Base-by-base conservation (phyloP, 345 rosid genomes). In the Theobroma cacao region DNA sequence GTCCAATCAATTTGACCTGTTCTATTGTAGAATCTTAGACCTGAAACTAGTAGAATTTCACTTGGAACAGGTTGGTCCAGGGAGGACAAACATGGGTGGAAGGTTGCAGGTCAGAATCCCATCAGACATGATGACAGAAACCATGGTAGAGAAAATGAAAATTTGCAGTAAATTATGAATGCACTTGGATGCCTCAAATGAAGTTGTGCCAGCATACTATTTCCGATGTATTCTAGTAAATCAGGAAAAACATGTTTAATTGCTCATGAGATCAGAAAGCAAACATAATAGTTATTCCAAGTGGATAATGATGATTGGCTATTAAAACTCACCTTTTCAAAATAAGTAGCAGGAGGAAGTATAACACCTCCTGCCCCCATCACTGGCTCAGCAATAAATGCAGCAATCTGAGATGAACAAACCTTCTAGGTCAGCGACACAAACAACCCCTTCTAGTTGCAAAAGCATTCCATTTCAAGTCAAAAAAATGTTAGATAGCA, bases 291-390 rank as follows among this genome's bases (percentile, higher is more conserved):
- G 26, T 68, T 52, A 63, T 66, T 28, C 38, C 18, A 71, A 63
- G 58, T 15, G 59, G 26, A 43, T 53, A 48, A 18, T 14, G 12
- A 48, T 7, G 48, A 64, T 55, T 52, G 24, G 47, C 36, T 48
- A 61, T 13, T 33, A 33, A 66, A 47, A 8, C 85, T 79, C 78
- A 93, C 98, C 98, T 97, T 94, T 8, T 94, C 98, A 79, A 97
- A 94, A 83, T 97, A 94, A 58, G 98, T 91, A 52, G 93, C 94
- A 64, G 98, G 98, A 36, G 98, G 99, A 83, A 90, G 95, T 75
- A 96, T 96, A 75, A 94, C 98, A 47, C 98, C 98, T 50, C 99
- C 98, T 55, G 98, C 98, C 65, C 99, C 98, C 98, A 96, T 94
- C 78, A 96, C 95, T 53, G 98, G 98, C 73, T 94, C 99, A 31